These are phyloP conservation scores for Bipolaris victoriae DNA, from an alignment of 2,329 filamentous ascomycete species.

Conservation along the genomic window DNA sequence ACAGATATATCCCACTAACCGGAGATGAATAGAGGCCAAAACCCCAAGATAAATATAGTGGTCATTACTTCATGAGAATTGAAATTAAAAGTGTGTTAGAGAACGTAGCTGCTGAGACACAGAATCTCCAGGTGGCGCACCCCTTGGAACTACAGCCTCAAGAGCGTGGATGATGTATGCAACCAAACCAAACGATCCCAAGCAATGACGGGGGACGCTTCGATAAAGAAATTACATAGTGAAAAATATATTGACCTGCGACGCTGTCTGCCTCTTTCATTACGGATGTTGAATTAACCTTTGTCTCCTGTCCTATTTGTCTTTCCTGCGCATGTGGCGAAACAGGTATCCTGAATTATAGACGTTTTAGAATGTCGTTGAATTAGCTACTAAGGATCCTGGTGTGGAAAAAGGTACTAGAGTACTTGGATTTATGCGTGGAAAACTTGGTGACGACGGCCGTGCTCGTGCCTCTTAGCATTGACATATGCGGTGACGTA, in stretches of 20 bases:
- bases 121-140: constrained; percentile 1
- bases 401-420: no score
- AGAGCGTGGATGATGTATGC: neutral
- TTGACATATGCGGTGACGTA: constrained; percentile 44
- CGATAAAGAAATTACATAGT: no score
- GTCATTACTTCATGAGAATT: constrained; percentile 43
- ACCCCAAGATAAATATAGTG: constrained; percentile 39
- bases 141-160: constrained; percentile 5
- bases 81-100: constrained; percentile 20
- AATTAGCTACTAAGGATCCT: no score
- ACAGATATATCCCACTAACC: constrained; percentile 27
- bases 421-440: constrained; percentile 33
- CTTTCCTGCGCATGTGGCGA: no score
- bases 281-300: no score
- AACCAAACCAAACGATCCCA: no score
- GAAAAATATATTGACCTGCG: no score
- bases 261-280: no score
- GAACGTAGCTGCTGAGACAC: constrained; percentile 2
- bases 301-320: no score
- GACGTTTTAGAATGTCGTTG: no score
- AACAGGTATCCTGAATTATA: no score
- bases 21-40: constrained; percentile 16
- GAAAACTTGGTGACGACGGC: constrained; percentile 41
- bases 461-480: constrained; percentile 42
- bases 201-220: no score